Conservation (phyloP, 257 asterid genomes). For the Solanum sejunctum region DNA sequence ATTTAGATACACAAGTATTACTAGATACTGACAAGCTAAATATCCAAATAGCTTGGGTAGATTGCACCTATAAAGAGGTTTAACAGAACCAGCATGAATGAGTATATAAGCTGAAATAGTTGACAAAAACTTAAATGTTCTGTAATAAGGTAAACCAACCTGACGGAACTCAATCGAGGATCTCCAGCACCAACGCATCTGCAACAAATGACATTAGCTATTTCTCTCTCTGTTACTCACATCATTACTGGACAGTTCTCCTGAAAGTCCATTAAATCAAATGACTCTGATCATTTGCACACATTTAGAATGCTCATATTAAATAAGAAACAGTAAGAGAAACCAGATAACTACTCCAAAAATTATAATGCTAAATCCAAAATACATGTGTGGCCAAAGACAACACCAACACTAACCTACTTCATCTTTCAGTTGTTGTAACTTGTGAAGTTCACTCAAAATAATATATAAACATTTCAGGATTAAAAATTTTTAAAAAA, state of each 20-base stretch:
- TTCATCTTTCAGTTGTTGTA: slow-evolving; percentile 96
- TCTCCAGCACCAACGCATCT: slow-evolving; percentile 99
- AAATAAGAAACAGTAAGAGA: neutral
- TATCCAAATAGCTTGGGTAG: slow-evolving; percentile 56
- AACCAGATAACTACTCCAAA: neutral
- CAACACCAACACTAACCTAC: slow-evolving; percentile 40
- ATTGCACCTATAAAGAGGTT: slow-evolving; percentile 57
- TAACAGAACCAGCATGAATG: neutral
- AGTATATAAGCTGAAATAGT: neutral
- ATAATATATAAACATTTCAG: neutral
- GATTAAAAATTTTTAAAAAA: slow-evolving; percentile 9
- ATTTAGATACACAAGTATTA: neutral
- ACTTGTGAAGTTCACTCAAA: slow-evolving; percentile 86
- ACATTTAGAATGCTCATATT: neutral
- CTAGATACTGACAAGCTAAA: neutral
- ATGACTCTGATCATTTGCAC: neutral
- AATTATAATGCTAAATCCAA: neutral
- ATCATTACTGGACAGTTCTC: slow-evolving; percentile 94
- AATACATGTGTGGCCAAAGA: neutral
- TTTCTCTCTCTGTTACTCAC: slow-evolving; percentile 99
- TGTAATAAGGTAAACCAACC: slow-evolving; percentile 21
- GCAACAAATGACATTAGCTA: slow-evolving; percentile 97
- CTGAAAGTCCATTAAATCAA: slow-evolving; percentile 26
- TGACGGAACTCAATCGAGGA: slow-evolving; percentile 97
- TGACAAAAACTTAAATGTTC: neutral